A percentile compares a stretch with the other conserved stretches of the same genome.
These are phyloP conservation scores for Cytospora leucostoma DNA, from an alignment of 2,329 filamentous ascomycete genomes.

Conservation along the genomic window DNA sequence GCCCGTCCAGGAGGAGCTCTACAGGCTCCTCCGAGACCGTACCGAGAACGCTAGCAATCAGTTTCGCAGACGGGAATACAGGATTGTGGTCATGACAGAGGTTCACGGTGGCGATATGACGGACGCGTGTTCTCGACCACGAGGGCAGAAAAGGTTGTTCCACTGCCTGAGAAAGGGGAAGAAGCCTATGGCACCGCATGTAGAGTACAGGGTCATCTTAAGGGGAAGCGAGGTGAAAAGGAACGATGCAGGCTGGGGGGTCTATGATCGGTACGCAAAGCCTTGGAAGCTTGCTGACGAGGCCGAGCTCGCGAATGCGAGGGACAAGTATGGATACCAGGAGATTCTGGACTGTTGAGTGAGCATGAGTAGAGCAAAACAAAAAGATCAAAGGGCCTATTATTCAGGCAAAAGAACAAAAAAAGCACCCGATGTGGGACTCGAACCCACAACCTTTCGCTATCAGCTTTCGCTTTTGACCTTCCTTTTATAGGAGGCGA, in stretches of 20 bases:
- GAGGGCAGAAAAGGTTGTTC: constrained; percentile 1
- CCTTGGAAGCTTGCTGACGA: constrained; percentile 29
- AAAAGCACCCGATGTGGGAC: constrained; percentile 5
- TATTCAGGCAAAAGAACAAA: not conserved
- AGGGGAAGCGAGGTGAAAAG: constrained; percentile 27
- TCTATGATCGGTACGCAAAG: constrained; percentile 30
- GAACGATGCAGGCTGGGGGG: constrained; percentile 29
- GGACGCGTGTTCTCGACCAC: constrained; percentile 9
- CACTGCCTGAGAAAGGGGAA: not conserved
- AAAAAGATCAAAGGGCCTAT: not conserved
- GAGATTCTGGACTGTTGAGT: constrained; percentile 2
- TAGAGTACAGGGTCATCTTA: constrained; percentile 30
- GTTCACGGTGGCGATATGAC: constrained; percentile 30
- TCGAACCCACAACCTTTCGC: constrained; percentile 14
- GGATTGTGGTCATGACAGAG: constrained; percentile 27
- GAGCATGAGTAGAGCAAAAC: not conserved
- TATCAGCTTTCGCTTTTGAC: not conserved
- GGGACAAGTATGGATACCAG: constrained; percentile 8
- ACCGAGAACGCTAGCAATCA: constrained; percentile 29
- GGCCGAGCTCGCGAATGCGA: constrained; percentile 6
- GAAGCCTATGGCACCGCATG: constrained; percentile 20
- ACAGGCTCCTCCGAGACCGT: constrained; percentile 30
- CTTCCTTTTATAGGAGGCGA: constrained; percentile 4
- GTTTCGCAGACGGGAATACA: constrained; percentile 29
- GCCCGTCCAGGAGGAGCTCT: constrained; percentile 32